Evolutionary conservation across 192 early-diverging fungal genomes (phyloP), one percentile per base, ranked within the genome.

Genomic region (Linderina pennispora): DNA sequence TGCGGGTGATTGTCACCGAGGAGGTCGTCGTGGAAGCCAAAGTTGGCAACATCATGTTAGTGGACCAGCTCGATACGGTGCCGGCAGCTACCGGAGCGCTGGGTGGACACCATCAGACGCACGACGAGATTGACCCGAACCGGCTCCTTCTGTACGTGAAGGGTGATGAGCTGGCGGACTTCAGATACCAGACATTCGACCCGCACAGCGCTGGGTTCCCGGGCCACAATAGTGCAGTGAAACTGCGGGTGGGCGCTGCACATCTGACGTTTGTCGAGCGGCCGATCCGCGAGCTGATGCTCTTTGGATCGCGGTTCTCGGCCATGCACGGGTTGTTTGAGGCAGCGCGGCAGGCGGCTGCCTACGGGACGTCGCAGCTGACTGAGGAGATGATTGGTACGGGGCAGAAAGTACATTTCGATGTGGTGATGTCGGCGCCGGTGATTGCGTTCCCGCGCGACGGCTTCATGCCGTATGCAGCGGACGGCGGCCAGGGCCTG

Each of bases 301-400:
- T 71, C 20, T 99, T 83, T 55, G 77, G 90, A 1, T 86, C 79
- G 45, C 83, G 93, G 50, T 96, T 97, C 69, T 78, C 84, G 0
- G 75, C 84, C 20, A 92, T 97, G 89, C 85, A 94, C 46, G 75
- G 75, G 20, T 43, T 93, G 7, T 84, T 90, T 56, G 96, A 97
- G 49, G 74, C 80, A n/a, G 96, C 96, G 2, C 69, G 96, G 0
- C 74, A 82, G 45, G 89, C 91, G 0, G 89, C 92, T 4, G 72
- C 87, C 3, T 74, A 89, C 36, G 80, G 84, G 43, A 87, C 89
- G 9, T 74, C 77, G 9, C 85, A 91, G 37, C 74, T 90, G 24
- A 86, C 89, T 32, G 80, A 90, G 42, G 77, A 77, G 3, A 84
- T 81, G 36, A 87, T 80, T 20, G 62, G 62, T 34, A 58, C 57